Evolutionary conservation across 495 filamentous ascomycete species (phyloP).

Genomic region (Neurospora pannonica): DNA sequence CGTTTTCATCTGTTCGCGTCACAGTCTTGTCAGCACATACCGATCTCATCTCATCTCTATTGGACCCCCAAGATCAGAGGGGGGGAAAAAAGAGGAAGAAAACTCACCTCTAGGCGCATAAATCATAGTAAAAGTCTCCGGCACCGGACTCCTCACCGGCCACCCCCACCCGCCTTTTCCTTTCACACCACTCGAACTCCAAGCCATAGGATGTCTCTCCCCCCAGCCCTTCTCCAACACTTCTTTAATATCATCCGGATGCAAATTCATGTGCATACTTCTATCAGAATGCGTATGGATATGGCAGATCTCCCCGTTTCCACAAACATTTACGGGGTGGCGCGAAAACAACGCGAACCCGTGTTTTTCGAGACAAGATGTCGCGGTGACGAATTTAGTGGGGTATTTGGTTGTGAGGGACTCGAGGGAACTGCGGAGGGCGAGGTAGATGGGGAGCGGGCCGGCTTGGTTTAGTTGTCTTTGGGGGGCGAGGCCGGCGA

Average conservation of each 20-base stretch:
- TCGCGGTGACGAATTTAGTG: slow-evolving; percentile 47
- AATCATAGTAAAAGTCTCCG: slow-evolving; percentile 65
- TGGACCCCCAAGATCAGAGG: too few relatives aligned
- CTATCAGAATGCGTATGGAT: slow-evolving; percentile 60
- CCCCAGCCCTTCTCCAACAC: slow-evolving; percentile 78
- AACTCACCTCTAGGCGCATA: slow-evolving; percentile 60
- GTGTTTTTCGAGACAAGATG: slow-evolving; percentile 73
- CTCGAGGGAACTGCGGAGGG: slow-evolving; percentile 41
- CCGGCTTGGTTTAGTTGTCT: slow-evolving; percentile 61
- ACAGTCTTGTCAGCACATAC: not conserved
- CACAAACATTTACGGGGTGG: slow-evolving; percentile 52
- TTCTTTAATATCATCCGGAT: slow-evolving; percentile 68
- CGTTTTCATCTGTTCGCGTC: slow-evolving; percentile 38
- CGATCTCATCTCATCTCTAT: not conserved
- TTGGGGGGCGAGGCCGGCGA: slow-evolving; percentile 71
- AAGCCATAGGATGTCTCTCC: slow-evolving; percentile 76
- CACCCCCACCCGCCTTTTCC: not conserved
- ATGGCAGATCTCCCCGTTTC: slow-evolving; percentile 71
- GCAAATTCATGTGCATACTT: slow-evolving; percentile 65
- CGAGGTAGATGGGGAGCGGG: slow-evolving; percentile 38
- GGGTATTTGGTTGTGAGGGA: slow-evolving; percentile 38
- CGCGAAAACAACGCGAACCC: slow-evolving; percentile 60
- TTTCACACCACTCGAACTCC: slow-evolving; percentile 22
- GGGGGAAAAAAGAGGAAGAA: not conserved
- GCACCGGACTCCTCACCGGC: slow-evolving; percentile 45